phyloP scores from a whole-genome alignment of 129 eudicot genomes.

The Ambrosia artemisiifolia region DNA sequence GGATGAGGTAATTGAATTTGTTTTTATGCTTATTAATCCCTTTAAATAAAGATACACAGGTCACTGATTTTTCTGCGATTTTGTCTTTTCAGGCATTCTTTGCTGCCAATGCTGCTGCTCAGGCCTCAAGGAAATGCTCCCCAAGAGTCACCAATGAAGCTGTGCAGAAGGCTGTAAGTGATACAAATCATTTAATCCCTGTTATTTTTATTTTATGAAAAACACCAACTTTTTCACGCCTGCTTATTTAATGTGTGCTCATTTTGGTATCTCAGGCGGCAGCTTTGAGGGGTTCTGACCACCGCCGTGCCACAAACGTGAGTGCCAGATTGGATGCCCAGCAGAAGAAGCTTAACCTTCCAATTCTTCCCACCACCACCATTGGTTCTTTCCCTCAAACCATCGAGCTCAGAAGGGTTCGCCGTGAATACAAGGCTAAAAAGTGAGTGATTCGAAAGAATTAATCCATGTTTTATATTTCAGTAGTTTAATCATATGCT shows the following conservation, averaged over 20 bases:
- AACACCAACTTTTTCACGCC: not conserved
- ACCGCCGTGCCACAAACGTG: slow-evolving; percentile 88
- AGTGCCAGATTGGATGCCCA: slow-evolving; percentile 85
- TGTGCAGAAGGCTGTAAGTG: slow-evolving; percentile 84
- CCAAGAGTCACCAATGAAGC: slow-evolving; percentile 93
- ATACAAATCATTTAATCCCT: not conserved
- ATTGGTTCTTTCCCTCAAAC: slow-evolving; percentile 99
- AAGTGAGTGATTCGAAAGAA: slow-evolving; percentile 45
- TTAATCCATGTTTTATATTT: not conserved
- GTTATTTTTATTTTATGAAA: too few species aligned
- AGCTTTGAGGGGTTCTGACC: slow-evolving; percentile 81
- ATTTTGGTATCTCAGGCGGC: slow-evolving; percentile 50
- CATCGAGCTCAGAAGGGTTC: slow-evolving; percentile 84
- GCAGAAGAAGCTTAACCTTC: slow-evolving; percentile 91
- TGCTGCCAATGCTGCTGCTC: slow-evolving; percentile 91
- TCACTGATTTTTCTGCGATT: not conserved
- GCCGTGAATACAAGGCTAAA: slow-evolving; percentile 95
- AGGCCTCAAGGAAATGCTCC: slow-evolving; percentile 89
- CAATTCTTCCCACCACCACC: slow-evolving; percentile 91
- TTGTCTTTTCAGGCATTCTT: slow-evolving; percentile 63
- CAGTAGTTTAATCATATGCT: not conserved
- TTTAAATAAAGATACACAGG: not conserved
- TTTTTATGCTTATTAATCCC: not conserved
- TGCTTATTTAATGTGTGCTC: not conserved
- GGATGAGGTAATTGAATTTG: slow-evolving; percentile 54